A percentile compares a stretch with the other conserved stretches of the same genome.
Evolutionary conservation across 331 rosid genomes (phyloP).

Genomic region (Quercus phellos): DNA sequence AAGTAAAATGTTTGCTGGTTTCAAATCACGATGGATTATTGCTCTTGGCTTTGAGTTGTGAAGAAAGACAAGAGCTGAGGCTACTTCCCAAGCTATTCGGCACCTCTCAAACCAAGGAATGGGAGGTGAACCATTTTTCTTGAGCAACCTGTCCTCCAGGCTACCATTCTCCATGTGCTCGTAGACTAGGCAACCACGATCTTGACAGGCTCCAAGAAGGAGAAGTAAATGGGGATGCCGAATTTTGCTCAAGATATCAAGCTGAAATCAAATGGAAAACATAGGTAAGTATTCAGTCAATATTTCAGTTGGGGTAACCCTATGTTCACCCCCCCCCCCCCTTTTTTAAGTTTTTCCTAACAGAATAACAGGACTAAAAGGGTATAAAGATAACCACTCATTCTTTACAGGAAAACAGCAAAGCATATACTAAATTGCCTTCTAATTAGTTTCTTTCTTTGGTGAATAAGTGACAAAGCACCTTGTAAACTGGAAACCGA

Average conservation of each 20-base stretch:
- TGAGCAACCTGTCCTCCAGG: slow-evolving; percentile 71
- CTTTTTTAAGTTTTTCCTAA: background rate
- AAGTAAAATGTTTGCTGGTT: slow-evolving; percentile 92
- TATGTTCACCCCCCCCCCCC: background rate
- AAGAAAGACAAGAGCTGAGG: slow-evolving; percentile 85
- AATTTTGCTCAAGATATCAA: slow-evolving; percentile 75
- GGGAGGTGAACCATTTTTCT: slow-evolving; percentile 43
- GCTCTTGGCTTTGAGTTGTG: slow-evolving; percentile 81
- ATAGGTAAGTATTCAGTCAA: slow-evolving; percentile 1
- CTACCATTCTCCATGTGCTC: slow-evolving; percentile 94
- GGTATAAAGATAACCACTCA: background rate
- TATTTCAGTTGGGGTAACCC: background rate
- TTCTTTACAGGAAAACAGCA: background rate
- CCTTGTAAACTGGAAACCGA: background rate
- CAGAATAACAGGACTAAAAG: background rate
- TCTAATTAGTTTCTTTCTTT: background rate
- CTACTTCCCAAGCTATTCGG: slow-evolving; percentile 92
- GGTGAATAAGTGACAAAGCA: slow-evolving; percentile 6
- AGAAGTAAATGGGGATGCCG: slow-evolving; percentile 91
- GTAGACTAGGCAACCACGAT: slow-evolving; percentile 77
- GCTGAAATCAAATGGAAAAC: slow-evolving; percentile 42
- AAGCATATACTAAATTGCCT: background rate
- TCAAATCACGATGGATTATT: slow-evolving; percentile 88
- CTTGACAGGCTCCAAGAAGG: slow-evolving; percentile 86
- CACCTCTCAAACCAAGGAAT: slow-evolving; percentile 89